Conservation (phyloP, 176 grass and related monocot species). For the Bromus sterilis region DNA sequence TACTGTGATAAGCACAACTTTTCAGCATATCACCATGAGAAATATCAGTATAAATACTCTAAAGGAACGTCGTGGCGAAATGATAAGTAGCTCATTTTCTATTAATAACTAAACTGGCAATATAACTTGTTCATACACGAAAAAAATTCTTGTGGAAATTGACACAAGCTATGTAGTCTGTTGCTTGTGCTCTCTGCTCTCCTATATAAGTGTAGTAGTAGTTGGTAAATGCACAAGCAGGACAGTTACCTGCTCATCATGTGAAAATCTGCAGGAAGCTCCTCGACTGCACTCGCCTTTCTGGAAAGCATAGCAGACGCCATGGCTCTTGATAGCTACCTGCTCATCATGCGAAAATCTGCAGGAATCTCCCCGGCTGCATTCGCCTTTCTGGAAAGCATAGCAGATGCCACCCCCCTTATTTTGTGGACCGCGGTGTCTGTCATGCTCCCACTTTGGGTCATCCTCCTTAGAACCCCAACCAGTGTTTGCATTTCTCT, state of each 20-base stretch:
- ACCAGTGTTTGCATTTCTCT: constrained; percentile 69
- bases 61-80: not conserved
- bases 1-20: not conserved
- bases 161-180: not conserved
- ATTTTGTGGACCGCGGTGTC: constrained; percentile 28
- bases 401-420: constrained; percentile 82
- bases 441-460: constrained; percentile 58
- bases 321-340: constrained; percentile 43
- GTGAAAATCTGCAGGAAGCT: constrained; percentile 88
- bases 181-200: not conserved
- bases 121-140: not conserved
- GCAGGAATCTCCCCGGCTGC: constrained; percentile 76
- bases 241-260: constrained; percentile 68
- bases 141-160: not conserved
- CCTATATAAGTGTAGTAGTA: not conserved
- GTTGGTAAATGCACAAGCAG: not conserved
- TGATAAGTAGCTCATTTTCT: not conserved
- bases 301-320: constrained; percentile 92
- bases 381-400: constrained; percentile 95
- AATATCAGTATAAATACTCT: not conserved
- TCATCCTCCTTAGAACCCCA: constrained; percentile 81
- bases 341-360: constrained; percentile 92
- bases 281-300: constrained; percentile 87
- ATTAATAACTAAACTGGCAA: not conserved
- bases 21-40: not conserved